Base-by-base conservation (phyloP, 1,284 basidiomycete genomes). In the Pascua sp. region DNA sequence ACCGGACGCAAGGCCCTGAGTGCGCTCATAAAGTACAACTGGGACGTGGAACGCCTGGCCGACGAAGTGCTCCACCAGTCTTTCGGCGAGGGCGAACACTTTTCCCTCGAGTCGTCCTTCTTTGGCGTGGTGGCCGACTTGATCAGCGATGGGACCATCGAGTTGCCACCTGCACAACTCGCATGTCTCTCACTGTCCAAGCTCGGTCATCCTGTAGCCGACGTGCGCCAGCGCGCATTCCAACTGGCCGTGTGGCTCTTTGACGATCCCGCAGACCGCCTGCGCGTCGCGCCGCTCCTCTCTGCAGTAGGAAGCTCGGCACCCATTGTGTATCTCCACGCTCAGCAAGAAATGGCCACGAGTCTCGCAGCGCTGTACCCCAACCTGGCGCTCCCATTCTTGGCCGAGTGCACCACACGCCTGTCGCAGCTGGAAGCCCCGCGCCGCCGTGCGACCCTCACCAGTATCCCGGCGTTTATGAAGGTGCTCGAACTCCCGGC, bases 161-260 rank as follows among this genome's bases (percentile, higher is more conserved):
- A 90, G 39, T 84, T 86, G 67, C 83, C 81, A 4, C 75, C 77
- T 9, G 81, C 85, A 8, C 90, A 95, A 68, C 80, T 86, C 11
- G 82, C 86, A n/a, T 93, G 88, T 66, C 80, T 95, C 5, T 89
- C 88, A 0, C 78, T 96, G 11, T 86, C 89, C 17, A 95, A 95
- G 72, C 82, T 97, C 4, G 89, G 89, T 40, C 89, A 95, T 72
- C 84, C 85, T 2, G 81, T 85, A 38, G 67, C 81, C 2, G 80
- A 82, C 37, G 85, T 88, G 45, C 86, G 93, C 8, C 82, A 83
- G n/a, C 83, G 84, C 48, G 88, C 93, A 0, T 88, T 94, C 72
- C 82, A 85, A 58, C 83, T 91, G 59, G 80, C 94, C n/a, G 86
- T 90, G 64, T 82, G 83, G 16, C 82, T 88, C 46, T 86, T 90